These are phyloP conservation scores for Afroboletus lepidellus DNA, from an alignment of 1,284 basidiomycete genomes.

Conservation along the genomic window DNA sequence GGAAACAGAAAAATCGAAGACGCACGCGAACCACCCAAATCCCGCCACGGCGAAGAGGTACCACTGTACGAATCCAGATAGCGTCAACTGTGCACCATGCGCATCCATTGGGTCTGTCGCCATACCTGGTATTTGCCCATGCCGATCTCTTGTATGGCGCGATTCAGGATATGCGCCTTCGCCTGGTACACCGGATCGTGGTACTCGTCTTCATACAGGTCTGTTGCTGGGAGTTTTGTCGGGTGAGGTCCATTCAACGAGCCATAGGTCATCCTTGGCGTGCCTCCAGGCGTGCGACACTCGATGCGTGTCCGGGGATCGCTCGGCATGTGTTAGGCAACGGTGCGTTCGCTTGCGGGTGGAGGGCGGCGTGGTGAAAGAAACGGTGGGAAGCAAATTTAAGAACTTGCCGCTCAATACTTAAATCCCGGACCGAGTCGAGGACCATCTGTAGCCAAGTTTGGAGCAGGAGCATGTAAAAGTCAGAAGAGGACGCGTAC, in stretches of 20 bases:
- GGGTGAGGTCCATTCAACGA: not conserved
- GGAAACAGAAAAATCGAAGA: conserved; percentile 7
- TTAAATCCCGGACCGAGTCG: too few species aligned
- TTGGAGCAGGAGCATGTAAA: too few species aligned
- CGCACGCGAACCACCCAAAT: conserved; percentile 72
- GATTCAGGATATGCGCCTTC: conserved; percentile 55
- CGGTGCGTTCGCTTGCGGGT: not conserved
- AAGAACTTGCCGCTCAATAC: not conserved
- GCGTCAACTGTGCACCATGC: not conserved
- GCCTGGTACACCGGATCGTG: conserved; percentile 54
- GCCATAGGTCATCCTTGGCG: not conserved
- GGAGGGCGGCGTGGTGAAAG: not conserved
- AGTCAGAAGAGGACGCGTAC: too few species aligned
- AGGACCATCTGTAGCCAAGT: too few species aligned
- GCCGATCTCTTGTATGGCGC: conserved; percentile 59
- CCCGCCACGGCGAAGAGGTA: conserved; percentile 58
- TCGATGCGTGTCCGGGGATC: not conserved
- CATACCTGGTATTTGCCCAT: conserved; percentile 70
- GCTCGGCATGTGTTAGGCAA: not conserved
- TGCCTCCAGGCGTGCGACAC: not conserved
- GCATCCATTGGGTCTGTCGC: not conserved
- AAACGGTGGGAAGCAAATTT: not conserved
- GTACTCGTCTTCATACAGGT: conserved; percentile 44
- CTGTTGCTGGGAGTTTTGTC: not conserved
- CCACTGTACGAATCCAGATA: conserved; percentile 42